phyloP scores from a whole-genome alignment of 805 yeast species.

The Kluyveromyces siamensis region DNA sequence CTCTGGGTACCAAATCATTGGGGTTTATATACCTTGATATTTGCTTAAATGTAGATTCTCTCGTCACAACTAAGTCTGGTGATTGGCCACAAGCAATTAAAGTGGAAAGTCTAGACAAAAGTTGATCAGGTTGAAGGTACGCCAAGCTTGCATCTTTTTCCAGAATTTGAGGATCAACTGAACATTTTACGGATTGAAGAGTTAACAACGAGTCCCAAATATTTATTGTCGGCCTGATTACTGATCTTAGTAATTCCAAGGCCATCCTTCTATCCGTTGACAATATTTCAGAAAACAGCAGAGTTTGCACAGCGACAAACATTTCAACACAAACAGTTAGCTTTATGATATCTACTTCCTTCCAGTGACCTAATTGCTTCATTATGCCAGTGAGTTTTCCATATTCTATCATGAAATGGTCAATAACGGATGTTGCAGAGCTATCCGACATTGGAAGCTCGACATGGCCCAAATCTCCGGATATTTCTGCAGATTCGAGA shows the following conservation, averaged over 20 bases:
- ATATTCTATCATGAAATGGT: slow-evolving; percentile 1
- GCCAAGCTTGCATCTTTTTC: neutral
- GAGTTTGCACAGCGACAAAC: slow-evolving; percentile 2
- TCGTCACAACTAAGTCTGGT: neutral
- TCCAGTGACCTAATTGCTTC: neutral
- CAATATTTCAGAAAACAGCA: slow-evolving; percentile 1
- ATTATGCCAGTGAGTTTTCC: neutral
- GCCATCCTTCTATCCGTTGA: slow-evolving; percentile 1
- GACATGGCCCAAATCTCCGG: neutral
- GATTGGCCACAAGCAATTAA: slow-evolving; percentile 1
- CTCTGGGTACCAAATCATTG: slow-evolving; percentile 43
- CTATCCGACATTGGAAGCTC: neutral
- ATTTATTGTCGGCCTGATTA: slow-evolving; percentile 15
- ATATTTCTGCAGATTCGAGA: slow-evolving; percentile 8
- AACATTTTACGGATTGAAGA: slow-evolving; percentile 8
- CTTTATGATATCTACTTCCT: slow-evolving; percentile 1
- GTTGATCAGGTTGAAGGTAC: neutral
- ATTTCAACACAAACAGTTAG: slow-evolving; percentile 2
- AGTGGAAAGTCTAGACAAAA: slow-evolving; percentile 1
- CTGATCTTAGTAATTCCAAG: slow-evolving; percentile 9
- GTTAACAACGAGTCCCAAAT: slow-evolving; percentile 23
- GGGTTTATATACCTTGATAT: slow-evolving; percentile 43
- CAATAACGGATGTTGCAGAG: neutral
- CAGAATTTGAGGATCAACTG: slow-evolving; percentile 4
- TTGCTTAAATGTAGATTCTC: slow-evolving; percentile 15